Percentiles rank a stretch among this genome's conserved stretches.
phyloP scores from a whole-genome alignment of 768 basidiomycete genomes.

The Auriculariales sp. region DNA sequence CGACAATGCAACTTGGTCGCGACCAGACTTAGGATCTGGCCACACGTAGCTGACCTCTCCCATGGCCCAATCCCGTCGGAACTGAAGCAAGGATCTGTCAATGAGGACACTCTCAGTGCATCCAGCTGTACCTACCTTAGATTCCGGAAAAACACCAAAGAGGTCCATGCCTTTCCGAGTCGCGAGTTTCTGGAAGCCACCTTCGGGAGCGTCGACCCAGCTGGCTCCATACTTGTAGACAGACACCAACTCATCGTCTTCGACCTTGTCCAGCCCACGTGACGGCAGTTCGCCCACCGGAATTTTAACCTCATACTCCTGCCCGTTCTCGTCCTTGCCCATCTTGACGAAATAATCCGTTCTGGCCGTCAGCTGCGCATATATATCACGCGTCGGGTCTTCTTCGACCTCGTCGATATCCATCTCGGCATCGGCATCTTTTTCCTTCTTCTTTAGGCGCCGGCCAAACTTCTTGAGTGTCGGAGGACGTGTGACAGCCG shows the following conservation, averaged over 20 bases:
- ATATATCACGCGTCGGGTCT: slow-evolving; percentile 14
- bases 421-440: slow-evolving; percentile 22
- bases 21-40: slow-evolving; percentile 49
- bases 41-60: slow-evolving; percentile 79
- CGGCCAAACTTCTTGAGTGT: slow-evolving; percentile 63
- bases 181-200: slow-evolving; percentile 59
- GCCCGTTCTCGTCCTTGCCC: slow-evolving; percentile 28
- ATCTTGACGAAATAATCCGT: slow-evolving; percentile 44
- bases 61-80: slow-evolving; percentile 70
- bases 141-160: slow-evolving; percentile 66
- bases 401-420: slow-evolving; percentile 14
- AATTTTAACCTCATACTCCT: slow-evolving; percentile 19
- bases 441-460: slow-evolving; percentile 13
- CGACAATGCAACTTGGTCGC: slow-evolving; percentile 73
- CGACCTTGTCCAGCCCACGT: slow-evolving; percentile 20
- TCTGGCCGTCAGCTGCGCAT: slow-evolving; percentile 23
- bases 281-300: slow-evolving; percentile 9
- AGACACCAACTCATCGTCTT: slow-evolving; percentile 63
- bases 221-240: slow-evolving; percentile 87
- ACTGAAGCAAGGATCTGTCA: slow-evolving; percentile 39
- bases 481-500: slow-evolving; percentile 51
- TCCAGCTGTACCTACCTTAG: slow-evolving; percentile 24
- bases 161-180: slow-evolving; percentile 80
- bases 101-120: not conserved
- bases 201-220: slow-evolving; percentile 76